Evolutionary conservation across 305 asterid species (phyloP).

Genomic region (Striga hermonthica): DNA sequence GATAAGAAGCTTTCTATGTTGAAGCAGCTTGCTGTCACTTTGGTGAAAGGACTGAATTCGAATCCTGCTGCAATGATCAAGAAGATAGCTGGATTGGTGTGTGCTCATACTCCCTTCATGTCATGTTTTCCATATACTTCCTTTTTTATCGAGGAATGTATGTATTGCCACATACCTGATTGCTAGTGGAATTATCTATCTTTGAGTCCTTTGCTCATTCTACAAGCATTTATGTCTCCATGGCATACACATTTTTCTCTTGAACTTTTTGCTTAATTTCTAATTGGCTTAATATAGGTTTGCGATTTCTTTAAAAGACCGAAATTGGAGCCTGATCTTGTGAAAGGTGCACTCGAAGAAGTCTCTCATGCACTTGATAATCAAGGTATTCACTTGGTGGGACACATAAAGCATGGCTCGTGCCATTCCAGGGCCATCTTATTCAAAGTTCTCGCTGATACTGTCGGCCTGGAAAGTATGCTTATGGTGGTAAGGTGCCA

Average conservation of each 20-base stretch:
- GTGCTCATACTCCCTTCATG: conserved; percentile 36
- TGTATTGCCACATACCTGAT: conserved; percentile 15
- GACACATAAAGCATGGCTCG: conserved; percentile 89
- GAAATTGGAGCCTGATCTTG: conserved; percentile 69
- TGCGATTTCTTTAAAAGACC: conserved; percentile 86
- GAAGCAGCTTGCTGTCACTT: conserved; percentile 70
- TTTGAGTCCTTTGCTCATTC: neutral
- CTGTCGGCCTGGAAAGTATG: conserved; percentile 91
- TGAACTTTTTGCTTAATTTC: neutral
- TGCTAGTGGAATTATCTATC: conserved; percentile 23
- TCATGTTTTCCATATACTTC: conserved; percentile 5
- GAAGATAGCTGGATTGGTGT: conserved; percentile 95
- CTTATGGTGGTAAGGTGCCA: conserved; percentile 75
- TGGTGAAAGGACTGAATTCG: conserved; percentile 78
- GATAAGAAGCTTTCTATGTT: conserved; percentile 90
- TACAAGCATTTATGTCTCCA: neutral
- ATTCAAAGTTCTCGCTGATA: conserved; percentile 95
- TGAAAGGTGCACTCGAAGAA: conserved; percentile 63
- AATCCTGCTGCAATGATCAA: conserved; percentile 81
- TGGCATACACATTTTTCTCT: neutral
- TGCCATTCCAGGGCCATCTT: conserved; percentile 95
- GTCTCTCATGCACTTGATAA: conserved; percentile 50
- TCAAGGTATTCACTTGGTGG: conserved; percentile 82
- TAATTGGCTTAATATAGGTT: conserved; percentile 54
- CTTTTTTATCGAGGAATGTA: neutral